phyloP scores from a whole-genome alignment of 257 asterid genomes.

The Fraxinus anomala region DNA sequence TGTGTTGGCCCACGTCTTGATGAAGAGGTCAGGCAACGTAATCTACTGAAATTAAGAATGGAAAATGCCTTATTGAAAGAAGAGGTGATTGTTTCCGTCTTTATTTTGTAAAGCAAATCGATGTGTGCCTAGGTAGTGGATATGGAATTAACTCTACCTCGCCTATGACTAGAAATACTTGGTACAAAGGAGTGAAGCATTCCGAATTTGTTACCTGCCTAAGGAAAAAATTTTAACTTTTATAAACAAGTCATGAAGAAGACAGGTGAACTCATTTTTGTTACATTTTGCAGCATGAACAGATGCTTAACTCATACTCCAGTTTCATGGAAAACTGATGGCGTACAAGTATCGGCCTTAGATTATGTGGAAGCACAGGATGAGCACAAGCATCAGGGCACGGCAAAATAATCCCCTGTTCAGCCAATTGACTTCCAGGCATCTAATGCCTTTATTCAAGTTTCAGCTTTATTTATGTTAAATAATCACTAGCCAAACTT shows the following conservation, averaged over 20 bases:
- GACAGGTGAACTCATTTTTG: not conserved
- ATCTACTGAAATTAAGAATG: slow-evolving; percentile 40
- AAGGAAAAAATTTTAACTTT: not conserved
- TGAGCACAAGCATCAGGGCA: too few relatives aligned
- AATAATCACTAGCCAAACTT: too few relatives aligned
- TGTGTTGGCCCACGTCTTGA: slow-evolving; percentile 43
- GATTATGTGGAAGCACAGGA: too few relatives aligned
- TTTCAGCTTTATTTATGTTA: too few relatives aligned
- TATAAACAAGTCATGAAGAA: not conserved
- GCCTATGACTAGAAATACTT: too few relatives aligned
- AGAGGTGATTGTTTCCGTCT: slow-evolving; percentile 37
- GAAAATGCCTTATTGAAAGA: slow-evolving; percentile 58
- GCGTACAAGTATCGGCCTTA: too few relatives aligned
- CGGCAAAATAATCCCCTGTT: too few relatives aligned
- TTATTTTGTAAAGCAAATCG: not conserved
- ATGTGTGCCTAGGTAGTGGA: not conserved
- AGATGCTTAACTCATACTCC: slow-evolving; percentile 34
- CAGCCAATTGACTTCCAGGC: too few relatives aligned
- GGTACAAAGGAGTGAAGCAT: not conserved
- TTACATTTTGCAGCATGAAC: slow-evolving; percentile 40
- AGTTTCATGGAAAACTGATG: slow-evolving; percentile 29
- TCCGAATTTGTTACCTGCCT: not conserved
- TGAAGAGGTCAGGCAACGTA: slow-evolving; percentile 41
- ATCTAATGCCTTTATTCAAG: too few relatives aligned
- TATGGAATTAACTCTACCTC: not conserved